Conservation (phyloP, 2,329 filamentous ascomycete genomes). For the Aspergillus puulaauensis region DNA sequence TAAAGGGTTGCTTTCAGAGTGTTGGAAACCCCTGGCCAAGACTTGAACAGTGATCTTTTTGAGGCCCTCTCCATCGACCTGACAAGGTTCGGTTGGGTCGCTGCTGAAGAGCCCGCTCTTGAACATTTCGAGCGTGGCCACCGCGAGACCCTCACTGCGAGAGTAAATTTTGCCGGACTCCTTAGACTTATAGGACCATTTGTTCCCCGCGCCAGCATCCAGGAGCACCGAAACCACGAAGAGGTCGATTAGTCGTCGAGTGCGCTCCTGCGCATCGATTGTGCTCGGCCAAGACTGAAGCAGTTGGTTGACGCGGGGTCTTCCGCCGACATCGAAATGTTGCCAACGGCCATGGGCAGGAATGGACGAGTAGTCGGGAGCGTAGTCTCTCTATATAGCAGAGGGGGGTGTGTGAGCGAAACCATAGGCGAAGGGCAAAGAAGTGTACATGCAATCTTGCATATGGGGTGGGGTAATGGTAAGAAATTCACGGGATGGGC, state of each 20-base stretch:
- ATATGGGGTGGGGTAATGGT: background rate
- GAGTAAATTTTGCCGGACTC: conserved; percentile 81
- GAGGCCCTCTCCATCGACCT: conserved; percentile 84
- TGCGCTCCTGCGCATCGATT: conserved; percentile 51
- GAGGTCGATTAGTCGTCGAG: conserved; percentile 59
- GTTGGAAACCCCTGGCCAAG: conserved; percentile 81
- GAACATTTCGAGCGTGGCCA: conserved; percentile 84
- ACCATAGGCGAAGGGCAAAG: background rate
- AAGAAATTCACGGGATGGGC: background rate
- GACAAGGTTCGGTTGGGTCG: conserved; percentile 74
- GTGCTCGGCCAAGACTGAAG: conserved; percentile 52
- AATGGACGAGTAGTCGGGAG: conserved; percentile 68
- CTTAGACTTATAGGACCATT: conserved; percentile 89
- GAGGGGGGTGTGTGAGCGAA: background rate
- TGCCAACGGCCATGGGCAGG: conserved; percentile 77
- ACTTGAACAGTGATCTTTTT: conserved; percentile 70
- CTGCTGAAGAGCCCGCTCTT: conserved; percentile 87
- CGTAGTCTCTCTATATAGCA: conserved; percentile 62
- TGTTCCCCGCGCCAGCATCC: conserved; percentile 77
- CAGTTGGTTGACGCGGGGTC: conserved; percentile 52
- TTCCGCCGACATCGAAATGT: conserved; percentile 61
- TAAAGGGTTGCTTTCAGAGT: conserved; percentile 74
- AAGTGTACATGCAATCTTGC: background rate
- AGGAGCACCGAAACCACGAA: conserved; percentile 63
- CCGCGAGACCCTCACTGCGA: conserved; percentile 84